A percentile compares a stretch with the other conserved stretches of the same genome.
Conservation (phyloP, 371 early-diverging fungal species). For the Mortierella sp. region DNA sequence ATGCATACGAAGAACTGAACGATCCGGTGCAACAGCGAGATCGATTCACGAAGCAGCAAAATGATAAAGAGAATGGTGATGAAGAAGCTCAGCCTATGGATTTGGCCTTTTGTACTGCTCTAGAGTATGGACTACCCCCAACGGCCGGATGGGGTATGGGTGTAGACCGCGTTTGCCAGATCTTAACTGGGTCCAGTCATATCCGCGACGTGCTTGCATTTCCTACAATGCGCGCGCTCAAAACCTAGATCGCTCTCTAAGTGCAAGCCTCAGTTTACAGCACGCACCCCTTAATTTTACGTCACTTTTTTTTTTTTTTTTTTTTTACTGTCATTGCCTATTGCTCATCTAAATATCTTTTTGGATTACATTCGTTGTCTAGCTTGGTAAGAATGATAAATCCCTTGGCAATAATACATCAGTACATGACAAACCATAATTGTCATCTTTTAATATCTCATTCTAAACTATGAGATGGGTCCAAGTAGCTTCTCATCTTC, state of each 20-base stretch:
- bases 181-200: constrained; percentile 87
- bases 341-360: background rate
- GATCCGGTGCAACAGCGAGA: constrained; percentile 96
- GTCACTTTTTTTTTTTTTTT: no score
- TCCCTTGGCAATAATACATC: background rate
- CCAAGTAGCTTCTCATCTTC: background rate
- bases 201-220: constrained; percentile 96
- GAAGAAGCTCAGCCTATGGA: constrained; percentile 72
- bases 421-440: background rate
- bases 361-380: constrained; percentile 7
- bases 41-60: constrained; percentile 82
- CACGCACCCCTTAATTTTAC: background rate
- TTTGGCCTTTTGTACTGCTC: constrained; percentile 87
- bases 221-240: constrained; percentile 65
- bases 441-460: background rate
- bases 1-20: constrained; percentile 99
- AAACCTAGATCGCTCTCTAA: background rate
- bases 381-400: constrained; percentile 17
- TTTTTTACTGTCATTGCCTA: no score
- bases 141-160: constrained; percentile 99
- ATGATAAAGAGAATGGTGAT: constrained; percentile 53
- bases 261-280: background rate
- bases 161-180: constrained; percentile 93
- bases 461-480: background rate
- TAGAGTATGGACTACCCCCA: constrained; percentile 97